Base-by-base conservation (phyloP, 306 rosid genomes). In the Inga oerstediana region DNA sequence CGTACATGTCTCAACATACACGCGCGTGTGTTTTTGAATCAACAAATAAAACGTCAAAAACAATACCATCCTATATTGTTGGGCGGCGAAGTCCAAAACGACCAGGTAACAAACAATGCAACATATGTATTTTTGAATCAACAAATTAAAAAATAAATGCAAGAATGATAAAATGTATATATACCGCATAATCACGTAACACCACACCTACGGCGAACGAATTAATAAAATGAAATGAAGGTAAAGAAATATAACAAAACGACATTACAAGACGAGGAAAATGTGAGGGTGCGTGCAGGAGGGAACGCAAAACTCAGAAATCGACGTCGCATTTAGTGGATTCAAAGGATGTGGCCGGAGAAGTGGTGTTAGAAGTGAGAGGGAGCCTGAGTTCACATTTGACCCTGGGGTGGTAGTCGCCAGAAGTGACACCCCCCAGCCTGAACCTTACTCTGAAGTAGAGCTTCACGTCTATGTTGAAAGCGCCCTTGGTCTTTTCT, bases 361-460 rank as follows among this genome's bases (percentile, higher is more conserved):
- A 2, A 11, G 10, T 83, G 44, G 84, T 87, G 30, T 78, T 72
- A n/a, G 89, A 71, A 82, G 73, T 74, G 56, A 91, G 32, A 3
- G 97, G 92, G 82, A 94, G 82, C 82, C 85, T 78, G 76, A 94
- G 71, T 10, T 80, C 87, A 66, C 98, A 94, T 37, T 87, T 72
- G 2, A 83, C 82, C 59, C 41, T 89, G 22, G 88, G 88, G 75
- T 88, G 87, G n/a, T 48, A 78, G 19, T 41, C 24, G 3, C 78
- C 76, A 0, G 64, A 24, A 61, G 81, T 89, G 61, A 79, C 7
- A 17, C 44, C 76, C 2, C 91, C 90, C n/a, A 88, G 76, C 77
- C 87, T 86, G 75, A 88, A 86, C 85, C 94, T 81, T 3, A 92
- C 76, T 20, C 39, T 58, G 43, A 89, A 84, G 37, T 92, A 27